These are phyloP conservation scores for Centaurea solstitialis DNA, from an alignment of 129 eudicot species.

Conservation along the genomic window DNA sequence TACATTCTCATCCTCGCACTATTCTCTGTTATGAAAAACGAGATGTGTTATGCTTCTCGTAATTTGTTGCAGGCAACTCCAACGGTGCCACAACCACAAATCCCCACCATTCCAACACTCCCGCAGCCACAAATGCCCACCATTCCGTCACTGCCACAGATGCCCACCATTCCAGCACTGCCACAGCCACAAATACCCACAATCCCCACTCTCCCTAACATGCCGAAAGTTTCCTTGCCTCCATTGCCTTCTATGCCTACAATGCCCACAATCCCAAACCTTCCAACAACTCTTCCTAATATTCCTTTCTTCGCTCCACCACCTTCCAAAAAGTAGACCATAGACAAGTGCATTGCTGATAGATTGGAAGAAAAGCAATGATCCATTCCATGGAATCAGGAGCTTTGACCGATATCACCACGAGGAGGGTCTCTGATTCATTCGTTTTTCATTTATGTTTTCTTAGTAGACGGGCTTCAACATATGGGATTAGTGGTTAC, in stretches of 20 bases:
- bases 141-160: neutral
- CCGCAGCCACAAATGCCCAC: neutral
- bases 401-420: neutral
- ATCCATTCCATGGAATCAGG: neutral
- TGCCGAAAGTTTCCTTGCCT: neutral
- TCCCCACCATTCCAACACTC: neutral
- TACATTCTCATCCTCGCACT: neutral
- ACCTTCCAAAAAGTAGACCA: neutral
- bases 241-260: neutral
- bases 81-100: neutral
- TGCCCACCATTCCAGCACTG: neutral
- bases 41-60: neutral
- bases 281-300: neutral
- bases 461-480: neutral
- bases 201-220: neutral
- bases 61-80: neutral
- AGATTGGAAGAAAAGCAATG: neutral
- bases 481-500: neutral
- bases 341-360: neutral
- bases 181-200: neutral
- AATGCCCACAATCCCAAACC: neutral
- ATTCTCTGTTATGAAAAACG: neutral
- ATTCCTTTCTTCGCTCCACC: neutral
- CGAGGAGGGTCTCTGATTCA: neutral
- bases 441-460: neutral